Conservation (phyloP, 192 early-diverging fungal species). For the Podila verticillata region DNA sequence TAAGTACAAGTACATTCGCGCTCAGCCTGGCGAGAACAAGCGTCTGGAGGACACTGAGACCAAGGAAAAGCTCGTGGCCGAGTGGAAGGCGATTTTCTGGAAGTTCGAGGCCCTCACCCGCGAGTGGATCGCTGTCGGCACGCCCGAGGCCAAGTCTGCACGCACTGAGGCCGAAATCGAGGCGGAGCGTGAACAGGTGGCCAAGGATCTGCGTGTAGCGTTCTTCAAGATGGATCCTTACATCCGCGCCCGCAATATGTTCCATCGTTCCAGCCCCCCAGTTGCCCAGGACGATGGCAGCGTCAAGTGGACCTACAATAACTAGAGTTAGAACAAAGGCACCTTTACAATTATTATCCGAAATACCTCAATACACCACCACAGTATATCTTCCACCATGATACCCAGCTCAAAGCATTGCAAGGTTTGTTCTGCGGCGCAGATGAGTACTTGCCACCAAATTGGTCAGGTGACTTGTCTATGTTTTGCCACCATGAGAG, state of each 20-base stretch:
- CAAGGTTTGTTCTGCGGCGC: too few species aligned
- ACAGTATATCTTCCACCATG: too few species aligned
- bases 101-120: constrained; percentile 56
- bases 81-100: constrained; percentile 30
- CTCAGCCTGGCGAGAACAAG: constrained; percentile 25
- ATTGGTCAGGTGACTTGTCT: too few species aligned
- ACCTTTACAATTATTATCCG: too few species aligned
- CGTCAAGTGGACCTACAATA: constrained; percentile 17
- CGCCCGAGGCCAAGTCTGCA: constrained; percentile 36
- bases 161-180: constrained; percentile 39
- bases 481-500: too few species aligned
- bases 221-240: constrained; percentile 57
- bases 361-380: too few species aligned
- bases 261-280: constrained; percentile 23
- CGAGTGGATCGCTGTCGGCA: constrained; percentile 56
- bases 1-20: constrained; percentile 56
- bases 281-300: constrained; percentile 17
- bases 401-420: too few species aligned
- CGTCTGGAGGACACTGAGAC: constrained; percentile 54
- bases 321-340: background rate
- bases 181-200: constrained; percentile 37
- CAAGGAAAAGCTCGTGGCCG: constrained; percentile 19
- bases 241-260: constrained; percentile 49
- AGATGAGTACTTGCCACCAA: too few species aligned
- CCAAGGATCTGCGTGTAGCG: constrained; percentile 50